Evolutionary conservation across 1,139 yeast species (phyloP).

Genomic region (Debaryomyces udenii): DNA sequence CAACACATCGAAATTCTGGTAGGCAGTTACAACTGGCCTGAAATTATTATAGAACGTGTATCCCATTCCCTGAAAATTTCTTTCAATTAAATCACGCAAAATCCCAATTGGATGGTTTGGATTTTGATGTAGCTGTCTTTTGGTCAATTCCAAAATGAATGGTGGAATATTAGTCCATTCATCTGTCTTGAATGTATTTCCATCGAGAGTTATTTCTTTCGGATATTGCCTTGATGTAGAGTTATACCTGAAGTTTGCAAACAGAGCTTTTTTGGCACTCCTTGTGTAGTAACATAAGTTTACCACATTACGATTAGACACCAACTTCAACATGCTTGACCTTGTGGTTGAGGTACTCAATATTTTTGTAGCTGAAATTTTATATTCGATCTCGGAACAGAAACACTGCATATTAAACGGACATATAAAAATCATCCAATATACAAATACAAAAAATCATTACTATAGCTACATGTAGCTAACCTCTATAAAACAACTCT

Average conservation of each 20-base stretch:
- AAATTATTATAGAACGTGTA: constrained; percentile 82
- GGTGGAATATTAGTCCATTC: constrained; percentile 88
- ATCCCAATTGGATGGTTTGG: constrained; percentile 89
- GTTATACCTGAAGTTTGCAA: not conserved
- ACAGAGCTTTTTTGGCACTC: not conserved
- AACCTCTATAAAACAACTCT: no score
- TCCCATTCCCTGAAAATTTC: constrained; percentile 64
- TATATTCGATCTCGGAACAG: not conserved
- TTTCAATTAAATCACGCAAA: constrained; percentile 71
- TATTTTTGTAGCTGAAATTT: not conserved
- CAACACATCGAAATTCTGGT: constrained; percentile 85
- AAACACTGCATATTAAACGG: constrained; percentile 4
- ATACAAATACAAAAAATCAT: no score
- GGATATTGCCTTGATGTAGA: constrained; percentile 21
- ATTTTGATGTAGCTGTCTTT: constrained; percentile 72
- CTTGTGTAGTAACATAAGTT: not conserved
- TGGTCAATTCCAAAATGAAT: constrained; percentile 67
- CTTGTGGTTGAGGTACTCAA: not conserved
- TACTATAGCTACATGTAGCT: no score
- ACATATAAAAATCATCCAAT: not conserved
- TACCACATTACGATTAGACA: not conserved
- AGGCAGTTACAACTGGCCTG: constrained; percentile 79
- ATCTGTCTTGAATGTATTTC: constrained; percentile 60
- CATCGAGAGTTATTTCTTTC: constrained; percentile 47
- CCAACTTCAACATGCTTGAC: constrained; percentile 1